Evolutionary conservation across 1,284 basidiomycete species (phyloP).

Genomic region (Leccinum griseonigrum): DNA sequence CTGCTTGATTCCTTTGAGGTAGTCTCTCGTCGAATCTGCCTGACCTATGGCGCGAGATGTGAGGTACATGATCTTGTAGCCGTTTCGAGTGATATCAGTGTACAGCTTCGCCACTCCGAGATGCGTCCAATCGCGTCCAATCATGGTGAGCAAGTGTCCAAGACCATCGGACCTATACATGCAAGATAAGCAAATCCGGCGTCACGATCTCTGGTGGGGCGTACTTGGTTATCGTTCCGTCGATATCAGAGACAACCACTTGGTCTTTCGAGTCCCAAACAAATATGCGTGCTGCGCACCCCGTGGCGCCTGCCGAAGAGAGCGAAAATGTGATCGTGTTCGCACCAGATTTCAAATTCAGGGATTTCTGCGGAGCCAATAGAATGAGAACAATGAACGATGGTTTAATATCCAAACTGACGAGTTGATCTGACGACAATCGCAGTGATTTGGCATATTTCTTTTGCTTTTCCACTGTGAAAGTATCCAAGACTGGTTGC

Average conservation of each 20-base stretch:
- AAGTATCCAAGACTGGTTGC: constrained; percentile 20
- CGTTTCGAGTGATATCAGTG: constrained; percentile 94
- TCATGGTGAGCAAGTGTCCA: constrained; percentile 97
- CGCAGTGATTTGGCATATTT: constrained; percentile 93
- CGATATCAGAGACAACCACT: constrained; percentile 96
- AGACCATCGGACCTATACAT: constrained; percentile 85
- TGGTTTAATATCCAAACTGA: constrained; percentile 32
- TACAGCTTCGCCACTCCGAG: constrained; percentile 97
- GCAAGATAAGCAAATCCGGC: background rate
- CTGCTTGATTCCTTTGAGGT: constrained; percentile 93
- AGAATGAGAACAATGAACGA: constrained; percentile 1
- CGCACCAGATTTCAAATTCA: constrained; percentile 85
- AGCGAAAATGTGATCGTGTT: constrained; percentile 96
- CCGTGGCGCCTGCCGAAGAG: constrained; percentile 83
- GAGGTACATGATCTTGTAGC: constrained; percentile 98
- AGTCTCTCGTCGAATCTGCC: constrained; percentile 95
- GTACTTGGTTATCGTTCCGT: constrained; percentile 98
- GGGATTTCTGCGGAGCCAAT: constrained; percentile 60
- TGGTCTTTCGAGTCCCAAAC: constrained; percentile 91
- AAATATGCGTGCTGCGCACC: constrained; percentile 92
- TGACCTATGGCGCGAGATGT: constrained; percentile 98
- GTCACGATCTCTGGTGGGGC: constrained; percentile 19
- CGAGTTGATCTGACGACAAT: constrained; percentile 80
- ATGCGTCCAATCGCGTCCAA: constrained; percentile 99
- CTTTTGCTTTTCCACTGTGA: constrained; percentile 20